A percentile compares a stretch with the other conserved stretches of the same genome.
Evolutionary conservation across 441 rosid genomes (phyloP).

Genomic region (Brassica balearica): DNA sequence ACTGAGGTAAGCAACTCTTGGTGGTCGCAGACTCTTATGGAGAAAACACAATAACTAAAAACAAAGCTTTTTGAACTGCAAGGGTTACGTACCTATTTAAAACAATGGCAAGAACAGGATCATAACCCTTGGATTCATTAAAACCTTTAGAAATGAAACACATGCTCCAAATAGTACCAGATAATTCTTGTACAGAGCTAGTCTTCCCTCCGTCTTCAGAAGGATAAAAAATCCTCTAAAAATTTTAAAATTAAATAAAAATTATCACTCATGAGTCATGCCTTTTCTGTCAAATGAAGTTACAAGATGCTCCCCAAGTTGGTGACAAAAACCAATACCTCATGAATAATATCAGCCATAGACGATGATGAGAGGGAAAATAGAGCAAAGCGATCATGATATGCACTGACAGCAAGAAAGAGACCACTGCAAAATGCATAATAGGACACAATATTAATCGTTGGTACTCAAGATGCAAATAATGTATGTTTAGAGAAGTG

Average conservation of each 20-base stretch:
- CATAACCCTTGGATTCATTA: slow-evolving; percentile 65
- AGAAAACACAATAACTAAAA: slow-evolving; percentile 35
- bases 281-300: slow-evolving; percentile 10
- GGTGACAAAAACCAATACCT: slow-evolving; percentile 55
- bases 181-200: slow-evolving; percentile 44
- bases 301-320: slow-evolving; percentile 37
- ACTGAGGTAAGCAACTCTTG: slow-evolving; percentile 38
- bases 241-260: background rate
- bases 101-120: slow-evolving; percentile 88
- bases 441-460: slow-evolving; percentile 33
- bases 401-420: slow-evolving; percentile 84
- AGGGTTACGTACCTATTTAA: slow-evolving; percentile 75
- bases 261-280: slow-evolving; percentile 18
- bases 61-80: slow-evolving; percentile 41
- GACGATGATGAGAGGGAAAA: slow-evolving; percentile 76
- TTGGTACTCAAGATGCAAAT: slow-evolving; percentile 23
- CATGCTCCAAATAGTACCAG: slow-evolving; percentile 99
- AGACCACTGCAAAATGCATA: slow-evolving; percentile 65
- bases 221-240: slow-evolving; percentile 80
- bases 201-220: slow-evolving; percentile 52
- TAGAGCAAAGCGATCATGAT: slow-evolving; percentile 82
- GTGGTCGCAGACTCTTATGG: slow-evolving; percentile 24
- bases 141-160: slow-evolving; percentile 80
- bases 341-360: slow-evolving; percentile 66
- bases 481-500: slow-evolving; percentile 14